Percentiles rank a stretch among this genome's conserved stretches.
These are phyloP conservation scores for Kalmusia sp. DNA, from an alignment of 2,329 filamentous ascomycete species.

Conservation along the genomic window DNA sequence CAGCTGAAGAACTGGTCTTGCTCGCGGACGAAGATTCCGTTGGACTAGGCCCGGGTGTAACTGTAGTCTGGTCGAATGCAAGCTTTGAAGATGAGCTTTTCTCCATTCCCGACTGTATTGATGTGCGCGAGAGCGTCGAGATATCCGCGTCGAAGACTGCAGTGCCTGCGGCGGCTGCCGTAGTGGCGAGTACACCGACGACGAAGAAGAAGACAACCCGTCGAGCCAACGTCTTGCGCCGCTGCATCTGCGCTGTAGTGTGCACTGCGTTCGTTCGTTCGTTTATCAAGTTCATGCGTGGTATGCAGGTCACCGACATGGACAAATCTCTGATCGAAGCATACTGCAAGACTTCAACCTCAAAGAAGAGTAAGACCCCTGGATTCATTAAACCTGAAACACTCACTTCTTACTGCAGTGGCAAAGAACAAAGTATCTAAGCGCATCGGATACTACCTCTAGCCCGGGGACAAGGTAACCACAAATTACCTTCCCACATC, in stretches of 20 bases:
- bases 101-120: background rate
- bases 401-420: background rate
- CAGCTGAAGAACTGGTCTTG: constrained; percentile 21
- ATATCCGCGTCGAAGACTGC: background rate
- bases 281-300: background rate
- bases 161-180: background rate
- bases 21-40: constrained; percentile 7
- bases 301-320: background rate
- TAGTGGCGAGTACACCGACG: background rate
- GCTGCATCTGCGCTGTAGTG: no score
- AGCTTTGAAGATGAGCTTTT: no score
- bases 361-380: background rate
- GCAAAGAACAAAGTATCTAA: background rate
- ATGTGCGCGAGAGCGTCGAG: background rate
- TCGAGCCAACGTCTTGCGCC: no score
- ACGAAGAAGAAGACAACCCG: background rate
- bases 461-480: no score
- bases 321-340: background rate
- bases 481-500: background rate
- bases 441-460: background rate
- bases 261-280: background rate
- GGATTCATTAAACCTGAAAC: background rate
- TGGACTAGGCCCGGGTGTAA: background rate
- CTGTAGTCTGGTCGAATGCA: background rate
- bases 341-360: background rate